phyloP scores from a whole-genome alignment of 1,284 basidiomycete genomes.

The Vanrija sp. region DNA sequence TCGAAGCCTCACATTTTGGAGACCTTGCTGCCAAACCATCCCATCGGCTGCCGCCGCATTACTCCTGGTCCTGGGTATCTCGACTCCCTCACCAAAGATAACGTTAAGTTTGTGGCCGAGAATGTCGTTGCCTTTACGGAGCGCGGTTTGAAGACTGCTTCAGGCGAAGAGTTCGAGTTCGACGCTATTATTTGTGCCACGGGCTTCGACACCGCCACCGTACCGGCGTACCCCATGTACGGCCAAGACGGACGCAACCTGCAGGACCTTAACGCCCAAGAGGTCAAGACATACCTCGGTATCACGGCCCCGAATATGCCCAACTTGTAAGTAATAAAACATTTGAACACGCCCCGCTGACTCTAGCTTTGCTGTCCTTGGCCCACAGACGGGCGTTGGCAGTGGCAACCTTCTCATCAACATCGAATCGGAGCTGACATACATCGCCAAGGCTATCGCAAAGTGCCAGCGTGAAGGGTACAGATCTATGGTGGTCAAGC shows the following conservation, averaged over 20 bases:
- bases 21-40: constrained; percentile 20
- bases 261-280: constrained; percentile 28
- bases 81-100: constrained; percentile 31
- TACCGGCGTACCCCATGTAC: constrained; percentile 32
- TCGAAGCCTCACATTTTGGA: constrained; percentile 17
- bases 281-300: constrained; percentile 30
- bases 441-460: constrained; percentile 15
- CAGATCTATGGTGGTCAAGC: constrained; percentile 23
- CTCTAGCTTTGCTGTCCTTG: constrained; percentile 12
- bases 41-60: constrained; percentile 34
- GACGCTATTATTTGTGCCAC: constrained; percentile 35
- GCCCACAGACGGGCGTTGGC: constrained; percentile 7
- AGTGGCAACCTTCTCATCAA: constrained; percentile 15
- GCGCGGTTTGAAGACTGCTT: constrained; percentile 21
- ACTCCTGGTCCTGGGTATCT: constrained; percentile 45
- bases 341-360: neutral
- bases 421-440: constrained; percentile 16
- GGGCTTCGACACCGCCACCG: constrained; percentile 33
- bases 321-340: constrained; percentile 19
- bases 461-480: constrained; percentile 15
- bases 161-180: constrained; percentile 22
- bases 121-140: constrained; percentile 25
- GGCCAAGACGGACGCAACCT: constrained; percentile 26
- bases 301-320: constrained; percentile 32
- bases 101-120: constrained; percentile 26